Evolutionary conservation across 1,139 yeast species (phyloP).

Genomic region (Yarrowia galli): DNA sequence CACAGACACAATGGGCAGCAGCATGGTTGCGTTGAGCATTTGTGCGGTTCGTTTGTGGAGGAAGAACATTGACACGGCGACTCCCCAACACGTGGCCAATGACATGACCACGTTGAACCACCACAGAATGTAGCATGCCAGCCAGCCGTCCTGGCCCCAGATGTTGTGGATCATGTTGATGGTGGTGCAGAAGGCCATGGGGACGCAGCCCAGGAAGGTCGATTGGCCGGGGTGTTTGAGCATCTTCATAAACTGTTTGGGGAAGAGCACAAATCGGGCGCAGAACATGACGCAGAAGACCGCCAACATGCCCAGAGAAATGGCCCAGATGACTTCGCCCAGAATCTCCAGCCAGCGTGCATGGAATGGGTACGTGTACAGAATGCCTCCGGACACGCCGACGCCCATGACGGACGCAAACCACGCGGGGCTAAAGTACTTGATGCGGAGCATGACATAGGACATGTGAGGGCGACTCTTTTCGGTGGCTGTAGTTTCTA

Average conservation of each 20-base stretch:
- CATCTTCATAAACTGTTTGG: conserved; percentile 51
- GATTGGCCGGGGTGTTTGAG: conserved; percentile 59
- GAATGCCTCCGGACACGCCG: conserved; percentile 69
- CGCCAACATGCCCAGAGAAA: conserved; percentile 60
- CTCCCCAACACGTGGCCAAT: conserved; percentile 64
- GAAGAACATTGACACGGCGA: conserved; percentile 56
- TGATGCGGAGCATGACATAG: conserved; percentile 23
- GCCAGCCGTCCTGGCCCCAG: conserved; percentile 47
- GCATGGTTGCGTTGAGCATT: conserved; percentile 55
- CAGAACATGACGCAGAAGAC: conserved; percentile 54
- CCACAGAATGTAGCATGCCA: conserved; percentile 64
- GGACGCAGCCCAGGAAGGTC: conserved; percentile 74
- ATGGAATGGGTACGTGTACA: conserved; percentile 70
- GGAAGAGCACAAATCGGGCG: conserved; percentile 53
- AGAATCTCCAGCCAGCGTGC: conserved; percentile 66
- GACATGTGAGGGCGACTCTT: conserved; percentile 2
- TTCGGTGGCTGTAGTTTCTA: neutral
- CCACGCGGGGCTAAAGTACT: conserved; percentile 50
- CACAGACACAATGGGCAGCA: conserved; percentile 77
- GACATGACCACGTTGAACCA: conserved; percentile 66
- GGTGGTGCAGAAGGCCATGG: conserved; percentile 78
- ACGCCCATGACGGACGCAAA: conserved; percentile 85
- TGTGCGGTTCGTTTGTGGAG: conserved; percentile 51
- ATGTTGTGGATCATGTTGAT: conserved; percentile 60
- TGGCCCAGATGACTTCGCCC: conserved; percentile 64